Percentiles rank a stretch among this genome's conserved stretches.
Conservation (phyloP, 2,329 filamentous ascomycete species). For the Diplocarpon rosae region DNA sequence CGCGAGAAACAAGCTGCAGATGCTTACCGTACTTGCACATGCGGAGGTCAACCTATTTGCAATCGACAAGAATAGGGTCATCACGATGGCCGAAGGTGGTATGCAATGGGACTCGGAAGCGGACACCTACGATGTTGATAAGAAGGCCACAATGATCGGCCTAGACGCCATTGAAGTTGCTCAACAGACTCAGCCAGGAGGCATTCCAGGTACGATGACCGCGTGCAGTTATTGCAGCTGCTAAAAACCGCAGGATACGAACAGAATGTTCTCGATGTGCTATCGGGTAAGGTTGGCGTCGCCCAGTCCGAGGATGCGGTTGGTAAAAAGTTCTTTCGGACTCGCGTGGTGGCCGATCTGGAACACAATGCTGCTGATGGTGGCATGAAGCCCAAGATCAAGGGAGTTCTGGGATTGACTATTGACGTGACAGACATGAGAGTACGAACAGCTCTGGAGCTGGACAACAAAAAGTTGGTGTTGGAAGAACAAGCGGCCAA, state of each 20-base stretch:
- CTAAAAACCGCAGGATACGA: slow-evolving; percentile 9
- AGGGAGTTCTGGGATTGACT: slow-evolving; percentile 18
- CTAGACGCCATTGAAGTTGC: slow-evolving; percentile 11
- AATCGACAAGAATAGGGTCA: slow-evolving; percentile 11
- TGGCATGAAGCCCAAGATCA: slow-evolving; percentile 13
- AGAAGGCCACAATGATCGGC: slow-evolving; percentile 10
- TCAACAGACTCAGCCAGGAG: slow-evolving; percentile 8
- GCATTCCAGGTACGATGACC: slow-evolving; percentile 7
- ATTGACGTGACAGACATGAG: slow-evolving; percentile 22
- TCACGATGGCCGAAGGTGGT: slow-evolving; percentile 17
- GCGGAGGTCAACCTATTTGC: slow-evolving; percentile 19
- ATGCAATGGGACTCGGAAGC: slow-evolving; percentile 10
- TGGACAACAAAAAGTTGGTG: slow-evolving; percentile 17
- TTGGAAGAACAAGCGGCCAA: slow-evolving; percentile 20
- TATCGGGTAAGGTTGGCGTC: slow-evolving; percentile 14
- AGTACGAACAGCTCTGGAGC: slow-evolving; percentile 12
- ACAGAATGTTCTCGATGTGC: slow-evolving; percentile 13
- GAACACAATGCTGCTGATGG: slow-evolving; percentile 16
- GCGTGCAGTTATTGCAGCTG: not conserved
- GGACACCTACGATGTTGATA: not conserved
- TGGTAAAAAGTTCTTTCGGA: slow-evolving; percentile 13
- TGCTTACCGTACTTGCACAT: slow-evolving; percentile 19
- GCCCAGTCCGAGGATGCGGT: slow-evolving; percentile 17
- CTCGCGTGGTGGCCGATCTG: slow-evolving; percentile 17
- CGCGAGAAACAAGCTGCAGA: slow-evolving; percentile 17